A percentile compares a stretch with the other conserved stretches of the same genome.
phyloP scores from a whole-genome alignment of 2,329 filamentous ascomycete species.

The Chaetothyriales sp. region DNA sequence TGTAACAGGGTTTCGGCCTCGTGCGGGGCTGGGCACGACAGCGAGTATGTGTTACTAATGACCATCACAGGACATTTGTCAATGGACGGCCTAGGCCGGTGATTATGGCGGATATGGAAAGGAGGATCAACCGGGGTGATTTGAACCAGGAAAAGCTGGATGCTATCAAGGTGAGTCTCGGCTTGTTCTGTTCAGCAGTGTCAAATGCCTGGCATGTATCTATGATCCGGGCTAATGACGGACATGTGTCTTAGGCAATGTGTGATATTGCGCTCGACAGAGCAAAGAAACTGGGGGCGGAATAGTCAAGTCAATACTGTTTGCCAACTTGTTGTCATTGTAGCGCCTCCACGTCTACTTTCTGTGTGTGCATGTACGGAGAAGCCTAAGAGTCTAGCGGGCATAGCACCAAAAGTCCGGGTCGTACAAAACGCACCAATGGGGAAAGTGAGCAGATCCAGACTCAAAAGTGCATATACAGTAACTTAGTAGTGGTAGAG shows the following conservation, averaged over 20 bases:
- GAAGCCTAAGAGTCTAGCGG: too few relatives aligned
- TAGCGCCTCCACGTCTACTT: too few relatives aligned
- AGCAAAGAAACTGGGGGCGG: slow-evolving; percentile 45
- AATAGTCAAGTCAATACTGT: neutral
- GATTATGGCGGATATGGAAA: slow-evolving; percentile 71
- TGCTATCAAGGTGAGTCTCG: slow-evolving; percentile 53
- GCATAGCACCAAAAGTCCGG: too few relatives aligned
- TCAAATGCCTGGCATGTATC: slow-evolving; percentile 12
- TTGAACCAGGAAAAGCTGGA: slow-evolving; percentile 54
- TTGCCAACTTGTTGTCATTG: too few relatives aligned
- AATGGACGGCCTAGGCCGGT: slow-evolving; percentile 60
- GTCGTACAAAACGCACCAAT: too few relatives aligned
- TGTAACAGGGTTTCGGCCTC: neutral
- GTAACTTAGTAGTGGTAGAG: too few relatives aligned
- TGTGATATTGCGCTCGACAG: slow-evolving; percentile 78
- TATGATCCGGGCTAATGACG: too few relatives aligned
- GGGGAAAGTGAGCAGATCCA: too few relatives aligned
- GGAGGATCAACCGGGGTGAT: slow-evolving; percentile 56
- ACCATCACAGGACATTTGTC: slow-evolving; percentile 55
- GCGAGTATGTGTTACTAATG: neutral
- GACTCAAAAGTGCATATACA: too few relatives aligned
- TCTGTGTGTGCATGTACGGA: too few relatives aligned
- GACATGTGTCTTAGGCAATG: slow-evolving; percentile 52
- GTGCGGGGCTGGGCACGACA: too few relatives aligned
- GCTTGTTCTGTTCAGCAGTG: slow-evolving; percentile 1